phyloP scores from a whole-genome alignment of 169 alveolate genomes.

The Neospora caninum region DNA sequence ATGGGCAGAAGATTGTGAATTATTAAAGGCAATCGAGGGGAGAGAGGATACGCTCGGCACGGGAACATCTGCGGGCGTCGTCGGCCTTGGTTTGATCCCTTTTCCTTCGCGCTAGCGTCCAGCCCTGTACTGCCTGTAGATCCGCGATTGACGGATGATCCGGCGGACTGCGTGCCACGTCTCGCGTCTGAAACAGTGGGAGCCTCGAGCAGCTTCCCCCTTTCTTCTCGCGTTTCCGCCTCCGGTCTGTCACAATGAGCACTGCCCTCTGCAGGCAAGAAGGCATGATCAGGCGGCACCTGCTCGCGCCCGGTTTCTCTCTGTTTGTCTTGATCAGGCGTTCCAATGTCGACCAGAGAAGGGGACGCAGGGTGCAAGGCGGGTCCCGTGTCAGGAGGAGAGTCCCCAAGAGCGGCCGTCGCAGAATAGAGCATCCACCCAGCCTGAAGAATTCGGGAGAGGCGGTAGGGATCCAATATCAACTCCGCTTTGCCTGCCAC shows the following conservation, averaged over 20 bases:
- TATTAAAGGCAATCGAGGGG: background rate
- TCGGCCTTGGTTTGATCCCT: background rate
- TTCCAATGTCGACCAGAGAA: background rate
- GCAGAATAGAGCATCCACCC: conserved; percentile 16
- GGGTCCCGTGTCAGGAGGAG: background rate
- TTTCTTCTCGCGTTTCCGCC: background rate
- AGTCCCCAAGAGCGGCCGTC: background rate
- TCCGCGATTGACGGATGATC: too few species aligned
- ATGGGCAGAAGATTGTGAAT: background rate
- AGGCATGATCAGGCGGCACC: too few species aligned
- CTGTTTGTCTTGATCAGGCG: background rate
- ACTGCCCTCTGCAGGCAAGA: background rate
- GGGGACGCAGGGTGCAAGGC: background rate
- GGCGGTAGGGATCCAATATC: background rate
- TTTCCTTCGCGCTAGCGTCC: too few species aligned
- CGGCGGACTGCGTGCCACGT: too few species aligned
- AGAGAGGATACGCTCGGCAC: background rate
- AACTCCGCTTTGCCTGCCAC: background rate
- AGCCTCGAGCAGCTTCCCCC: background rate
- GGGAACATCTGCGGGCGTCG: background rate
- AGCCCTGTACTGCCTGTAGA: too few species aligned
- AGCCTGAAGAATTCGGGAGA: background rate
- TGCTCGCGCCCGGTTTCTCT: background rate
- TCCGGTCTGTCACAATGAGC: too few species aligned
- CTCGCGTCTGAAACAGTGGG: too few species aligned